Base-by-base conservation (phyloP, 768 basidiomycete species). In the Fistulinella prunicolor region DNA sequence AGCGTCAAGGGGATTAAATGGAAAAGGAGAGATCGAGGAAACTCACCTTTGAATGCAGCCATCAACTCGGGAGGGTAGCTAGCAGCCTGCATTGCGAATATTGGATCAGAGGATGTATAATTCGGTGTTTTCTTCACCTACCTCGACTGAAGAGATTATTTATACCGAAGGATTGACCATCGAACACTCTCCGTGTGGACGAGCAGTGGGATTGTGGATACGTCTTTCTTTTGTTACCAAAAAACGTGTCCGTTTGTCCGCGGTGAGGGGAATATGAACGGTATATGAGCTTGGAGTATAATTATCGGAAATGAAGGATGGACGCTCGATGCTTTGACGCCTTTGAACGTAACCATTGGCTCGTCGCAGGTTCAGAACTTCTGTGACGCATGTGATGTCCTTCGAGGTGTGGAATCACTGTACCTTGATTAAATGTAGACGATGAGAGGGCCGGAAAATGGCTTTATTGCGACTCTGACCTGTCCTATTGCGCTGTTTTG, bases 1-100 rank as follows among this genome's bases (percentile, higher is more conserved):
- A 1, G n/a, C 4, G 28, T 6, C 35, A 16, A 9, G 12, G 14
- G 32, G 32, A 34, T 6, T 12, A 14, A 17, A 24, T 17, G 14
- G 16, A 3, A n/a, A 4, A n/a, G 21, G 4, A 30, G 3, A 9
- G 3, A 14, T 1, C 9, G 1, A 16, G 10, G 6, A 16, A 13
- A 34, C 54, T 32, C 8, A 52, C 57, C 44, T 26, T 8, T 47
- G 45, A 39, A 49, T 5, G 9, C 8, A 7, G 35, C 47, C 39
- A 51, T 49, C 42, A 51, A 42, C 28, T 58, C 53, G 22, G 53
- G 42, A 0, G 53, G 9, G 12, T 55, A 36, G 5, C 36, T 49
- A 19, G 9, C 45, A n/a, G 8, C 3, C 23, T 28, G 29, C 47
- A 55, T 59, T 12, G 19, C 4, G 38, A 49, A 40, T 38, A n/a